Evolutionary conservation across 768 basidiomycete species (phyloP), one percentile per base, ranked within the genome.

Genomic region (Suillus subalutaceus): DNA sequence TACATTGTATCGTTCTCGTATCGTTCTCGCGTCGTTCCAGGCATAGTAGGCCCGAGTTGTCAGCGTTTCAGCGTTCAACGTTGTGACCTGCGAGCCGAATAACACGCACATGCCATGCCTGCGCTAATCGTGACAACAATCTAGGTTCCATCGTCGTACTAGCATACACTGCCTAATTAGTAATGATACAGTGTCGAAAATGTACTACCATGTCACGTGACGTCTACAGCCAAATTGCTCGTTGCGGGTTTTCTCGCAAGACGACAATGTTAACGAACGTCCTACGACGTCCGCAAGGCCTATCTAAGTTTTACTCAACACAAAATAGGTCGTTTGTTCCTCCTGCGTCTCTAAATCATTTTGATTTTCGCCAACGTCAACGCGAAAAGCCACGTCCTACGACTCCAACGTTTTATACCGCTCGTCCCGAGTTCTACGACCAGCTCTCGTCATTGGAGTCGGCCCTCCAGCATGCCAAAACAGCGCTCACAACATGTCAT

Each of bases 361-460:
- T 74, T 10, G 63, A 70, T n/a, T 30, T 43, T 23, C 55, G 23
- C 8, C 38, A 9, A 57, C 52, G 48, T 6, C 50, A 41, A 40
- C 40, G 9, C 4, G 32, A 48, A 61, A 63, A 67, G 32, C 66
- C 70, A 16, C 72, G 71, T 65, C 93, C 93, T 0, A 77, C 83
- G 23, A 91, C 93, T 9, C 87, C 93, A 26, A 87, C 86, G 58
- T 96, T 95, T 80, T 97, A 93, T 81, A 94, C 95, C 20, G 90
- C 89, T 18, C 88, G 90, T 41, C 81, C 91, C 1, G 80, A 81
- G 30, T 96, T 89, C 80, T 89, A 89, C 75, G 92, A 96, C 77
- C 85, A 88, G 64, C 77, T 96, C 52, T 78, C 81, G 53, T 79
- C 84, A 52, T 85, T 97, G 20, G 88, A 94, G 72, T 79, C 79